These are phyloP conservation scores for Thinopyrum elongatum DNA, from an alignment of 176 grass and related monocot genomes.

Conservation along the genomic window DNA sequence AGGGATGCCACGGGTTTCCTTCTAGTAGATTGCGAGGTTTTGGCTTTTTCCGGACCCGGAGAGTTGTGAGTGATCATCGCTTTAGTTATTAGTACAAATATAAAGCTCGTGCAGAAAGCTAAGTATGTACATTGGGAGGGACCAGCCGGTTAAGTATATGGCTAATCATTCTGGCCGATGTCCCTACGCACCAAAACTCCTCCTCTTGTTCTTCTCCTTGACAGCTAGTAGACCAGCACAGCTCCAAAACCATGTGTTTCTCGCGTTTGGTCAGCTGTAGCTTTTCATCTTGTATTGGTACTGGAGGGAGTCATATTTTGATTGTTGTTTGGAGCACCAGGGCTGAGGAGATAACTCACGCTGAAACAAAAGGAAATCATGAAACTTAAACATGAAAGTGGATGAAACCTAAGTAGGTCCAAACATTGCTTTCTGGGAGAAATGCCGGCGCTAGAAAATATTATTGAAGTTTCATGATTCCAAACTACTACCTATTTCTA, in stretches of 20 bases:
- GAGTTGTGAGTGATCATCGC: not conserved
- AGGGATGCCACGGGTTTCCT: not conserved
- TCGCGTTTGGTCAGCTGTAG: slow-evolving; percentile 34
- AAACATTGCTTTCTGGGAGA: no score
- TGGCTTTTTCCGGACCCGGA: not conserved
- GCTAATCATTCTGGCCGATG: slow-evolving; percentile 29
- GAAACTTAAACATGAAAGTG: no score
- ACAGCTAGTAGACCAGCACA: not conserved
- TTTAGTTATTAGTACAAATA: not conserved
- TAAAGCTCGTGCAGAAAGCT: slow-evolving; percentile 14
- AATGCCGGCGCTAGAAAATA: no score
- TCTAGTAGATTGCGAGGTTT: slow-evolving; percentile 21
- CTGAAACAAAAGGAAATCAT: not conserved
- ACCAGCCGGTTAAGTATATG: slow-evolving; percentile 23
- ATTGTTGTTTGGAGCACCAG: not conserved
- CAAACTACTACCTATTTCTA: no score
- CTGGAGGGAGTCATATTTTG: slow-evolving; percentile 7
- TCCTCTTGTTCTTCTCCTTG: no score
- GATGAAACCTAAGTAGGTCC: no score
- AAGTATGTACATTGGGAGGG: slow-evolving; percentile 7
- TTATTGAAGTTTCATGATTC: no score
- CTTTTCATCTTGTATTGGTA: not conserved
- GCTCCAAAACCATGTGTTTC: not conserved
- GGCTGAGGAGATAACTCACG: not conserved
- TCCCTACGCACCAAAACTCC: not conserved